phyloP scores from a whole-genome alignment of 148 eudicot species.

The Vaccinium corymbosum region DNA sequence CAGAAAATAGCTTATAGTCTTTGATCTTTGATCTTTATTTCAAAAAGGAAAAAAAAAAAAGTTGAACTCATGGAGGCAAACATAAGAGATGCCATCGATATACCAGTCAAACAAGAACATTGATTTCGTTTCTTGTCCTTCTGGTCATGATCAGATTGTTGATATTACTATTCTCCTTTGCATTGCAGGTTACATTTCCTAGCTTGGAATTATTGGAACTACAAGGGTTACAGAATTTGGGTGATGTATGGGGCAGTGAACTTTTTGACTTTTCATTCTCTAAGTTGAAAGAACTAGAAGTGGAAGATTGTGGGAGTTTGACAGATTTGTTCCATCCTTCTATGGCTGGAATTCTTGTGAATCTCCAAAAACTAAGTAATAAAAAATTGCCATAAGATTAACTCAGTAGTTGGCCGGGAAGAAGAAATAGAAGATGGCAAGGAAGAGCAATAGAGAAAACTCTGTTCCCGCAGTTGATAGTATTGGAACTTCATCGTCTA shows the following conservation, averaged over 20 bases:
- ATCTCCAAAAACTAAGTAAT: neutral
- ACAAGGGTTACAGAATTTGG: neutral
- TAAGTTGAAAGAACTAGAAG: neutral
- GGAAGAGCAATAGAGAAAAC: neutral
- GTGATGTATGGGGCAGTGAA: neutral
- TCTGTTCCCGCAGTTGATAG: constrained; percentile 5
- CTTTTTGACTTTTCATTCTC: neutral
- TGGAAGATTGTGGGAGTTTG: neutral
- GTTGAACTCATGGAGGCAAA: too few species aligned
- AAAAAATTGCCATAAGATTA: neutral
- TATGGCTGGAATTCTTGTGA: neutral
- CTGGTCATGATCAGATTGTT: neutral
- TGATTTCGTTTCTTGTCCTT: too few species aligned
- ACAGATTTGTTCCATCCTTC: neutral
- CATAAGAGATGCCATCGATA: too few species aligned
- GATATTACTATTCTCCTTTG: neutral
- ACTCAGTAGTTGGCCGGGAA: neutral
- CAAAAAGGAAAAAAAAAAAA: too few species aligned
- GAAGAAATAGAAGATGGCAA: neutral
- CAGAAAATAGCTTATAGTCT: too few species aligned
- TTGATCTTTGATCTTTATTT: too few species aligned
- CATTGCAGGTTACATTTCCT: constrained; percentile 4
- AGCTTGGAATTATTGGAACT: neutral
- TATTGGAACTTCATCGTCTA: neutral
- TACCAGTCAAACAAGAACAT: neutral